These are phyloP conservation scores for Fusarium pilosicola DNA, from an alignment of 2,329 filamentous ascomycete species.

Conservation along the genomic window DNA sequence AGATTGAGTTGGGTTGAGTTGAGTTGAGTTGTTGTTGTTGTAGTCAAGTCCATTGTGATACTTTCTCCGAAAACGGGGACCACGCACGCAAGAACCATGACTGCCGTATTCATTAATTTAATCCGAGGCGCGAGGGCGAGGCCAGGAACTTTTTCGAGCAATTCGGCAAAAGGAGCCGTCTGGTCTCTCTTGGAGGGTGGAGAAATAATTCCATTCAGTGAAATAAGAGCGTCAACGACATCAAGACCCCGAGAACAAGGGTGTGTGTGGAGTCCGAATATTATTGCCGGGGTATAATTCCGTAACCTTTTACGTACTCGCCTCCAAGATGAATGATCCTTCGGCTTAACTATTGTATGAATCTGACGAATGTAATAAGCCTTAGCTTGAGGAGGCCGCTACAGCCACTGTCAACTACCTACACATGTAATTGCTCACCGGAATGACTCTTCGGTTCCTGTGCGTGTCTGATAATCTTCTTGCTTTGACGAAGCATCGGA, in stretches of 20 bases:
- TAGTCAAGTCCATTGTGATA: not conserved
- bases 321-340: not conserved
- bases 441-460: not conserved
- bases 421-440: not conserved
- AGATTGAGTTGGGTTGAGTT: not conserved
- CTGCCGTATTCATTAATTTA: constrained; percentile 19
- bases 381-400: not conserved
- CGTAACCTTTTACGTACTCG: constrained; percentile 27
- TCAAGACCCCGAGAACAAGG: not conserved
- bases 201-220: constrained; percentile 22
- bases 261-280: constrained; percentile 30
- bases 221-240: constrained; percentile 32
- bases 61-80: constrained; percentile 26
- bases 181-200: constrained; percentile 25
- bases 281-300: constrained; percentile 41
- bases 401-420: not conserved
- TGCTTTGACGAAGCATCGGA: not conserved
- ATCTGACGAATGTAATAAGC: not conserved
- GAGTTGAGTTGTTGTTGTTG: not conserved
- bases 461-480: not conserved
- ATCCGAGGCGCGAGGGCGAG: constrained; percentile 19
- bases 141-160: constrained; percentile 5
- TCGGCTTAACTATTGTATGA: not conserved
- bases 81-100: constrained; percentile 9
- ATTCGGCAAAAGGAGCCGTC: constrained; percentile 27